Evolutionary conservation across 371 early-diverging fungal genomes (phyloP).

Genomic region (Mortierella sp.): DNA sequence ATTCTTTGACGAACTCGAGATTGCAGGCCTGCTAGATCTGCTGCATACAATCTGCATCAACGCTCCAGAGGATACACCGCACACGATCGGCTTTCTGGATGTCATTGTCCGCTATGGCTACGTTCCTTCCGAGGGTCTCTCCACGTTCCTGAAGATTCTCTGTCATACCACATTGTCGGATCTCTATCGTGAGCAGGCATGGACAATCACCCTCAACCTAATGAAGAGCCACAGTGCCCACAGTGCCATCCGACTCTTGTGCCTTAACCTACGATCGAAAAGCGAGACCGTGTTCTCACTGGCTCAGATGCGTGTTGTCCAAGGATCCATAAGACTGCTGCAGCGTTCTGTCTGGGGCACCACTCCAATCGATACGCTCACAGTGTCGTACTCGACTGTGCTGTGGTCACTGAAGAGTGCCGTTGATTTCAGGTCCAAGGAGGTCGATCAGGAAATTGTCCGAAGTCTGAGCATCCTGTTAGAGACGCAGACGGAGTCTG

Average conservation of each 20-base stretch:
- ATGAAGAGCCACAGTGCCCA: constrained; percentile 77
- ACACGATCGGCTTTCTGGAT: constrained; percentile 74
- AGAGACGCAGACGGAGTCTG: constrained; percentile 17
- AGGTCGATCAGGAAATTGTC: constrained; percentile 56
- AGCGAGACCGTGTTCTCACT: constrained; percentile 36
- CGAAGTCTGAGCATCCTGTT: constrained; percentile 45
- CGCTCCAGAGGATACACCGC: constrained; percentile 61
- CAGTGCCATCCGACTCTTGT: constrained; percentile 68
- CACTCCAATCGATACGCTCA: constrained; percentile 50
- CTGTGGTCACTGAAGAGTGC: constrained; percentile 56
- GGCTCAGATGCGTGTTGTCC: constrained; percentile 50
- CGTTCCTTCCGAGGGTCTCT: constrained; percentile 69
- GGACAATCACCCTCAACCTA: constrained; percentile 73
- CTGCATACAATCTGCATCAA: constrained; percentile 62
- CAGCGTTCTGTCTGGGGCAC: constrained; percentile 69
- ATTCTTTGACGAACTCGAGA: constrained; percentile 70
- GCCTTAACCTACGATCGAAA: constrained; percentile 60
- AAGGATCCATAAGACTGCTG: constrained; percentile 67
- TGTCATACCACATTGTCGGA: constrained; percentile 61
- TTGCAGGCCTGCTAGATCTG: constrained; percentile 64
- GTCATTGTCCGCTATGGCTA: constrained; percentile 77
- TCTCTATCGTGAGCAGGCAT: constrained; percentile 56
- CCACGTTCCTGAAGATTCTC: constrained; percentile 67
- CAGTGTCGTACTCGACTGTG: constrained; percentile 45
- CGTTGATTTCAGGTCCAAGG: constrained; percentile 26